Evolutionary conservation across 2,329 filamentous ascomycete species (phyloP), one percentile per base, ranked within the genome.

Genomic region (Ophiosphaerella korrae): DNA sequence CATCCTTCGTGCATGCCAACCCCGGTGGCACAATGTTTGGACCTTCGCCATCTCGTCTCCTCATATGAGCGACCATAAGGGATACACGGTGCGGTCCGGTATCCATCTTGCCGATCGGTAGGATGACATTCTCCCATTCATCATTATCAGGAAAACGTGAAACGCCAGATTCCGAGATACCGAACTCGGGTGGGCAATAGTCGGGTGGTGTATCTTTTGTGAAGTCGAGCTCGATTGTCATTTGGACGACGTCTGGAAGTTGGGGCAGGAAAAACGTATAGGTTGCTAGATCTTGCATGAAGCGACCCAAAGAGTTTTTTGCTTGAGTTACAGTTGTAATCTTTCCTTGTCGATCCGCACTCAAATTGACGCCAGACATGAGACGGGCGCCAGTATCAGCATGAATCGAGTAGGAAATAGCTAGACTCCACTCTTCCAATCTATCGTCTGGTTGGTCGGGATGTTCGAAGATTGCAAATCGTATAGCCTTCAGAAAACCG

Each of bases 391-490:
- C 18, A 23, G 16, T 23, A 18, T 9, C 8, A 13, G 12, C 37
- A 21, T 33, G 24, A 12, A 48, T 49, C 54, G 81, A 81, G 16
- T 74, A 73, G 60, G 14, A n/a, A 18, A 82, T 77, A 5, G 71
- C 74, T 55, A 81, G 81, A 1, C 74, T 79, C 60, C 82, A 82
- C 4, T 72, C 74, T 62, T 82, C 80, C 9, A 82, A 42, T n/a
- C 81, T 72, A 26, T 75, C 63, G 7, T 63, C 55, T 3, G 71
- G 68, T 5, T 66, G 50, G 14, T 73, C 57, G 16, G 70, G 69
- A 52, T 77, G 70, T 26, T 74, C 68, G 49, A 76, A 73, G 16
- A 82, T 71, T 32, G 75, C 77, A 29, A 82, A 57, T 50, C 81
- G 76, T n/a, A 82, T 50, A 2, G 74, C 74, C 24, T 74, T 70